Evolutionary conservation across 352 stramenopile genomes (phyloP).

Genomic region (Globisporangium lucens): DNA sequence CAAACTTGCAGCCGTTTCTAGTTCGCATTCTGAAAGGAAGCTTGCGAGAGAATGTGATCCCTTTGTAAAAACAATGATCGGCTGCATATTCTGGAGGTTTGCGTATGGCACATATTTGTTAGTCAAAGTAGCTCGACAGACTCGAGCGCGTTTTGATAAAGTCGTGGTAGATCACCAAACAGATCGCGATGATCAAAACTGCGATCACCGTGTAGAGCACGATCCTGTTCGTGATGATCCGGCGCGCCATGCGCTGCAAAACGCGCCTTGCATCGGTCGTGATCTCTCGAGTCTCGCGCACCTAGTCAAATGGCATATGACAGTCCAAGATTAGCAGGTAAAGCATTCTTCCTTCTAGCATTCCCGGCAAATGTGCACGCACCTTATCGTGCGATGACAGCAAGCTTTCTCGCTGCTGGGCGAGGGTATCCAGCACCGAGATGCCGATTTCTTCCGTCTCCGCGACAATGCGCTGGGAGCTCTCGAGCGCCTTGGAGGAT

Average conservation of each 20-base stretch:
- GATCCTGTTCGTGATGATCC: conserved; percentile 76
- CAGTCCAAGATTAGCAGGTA: conserved; percentile 3
- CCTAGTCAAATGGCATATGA: conserved; percentile 23
- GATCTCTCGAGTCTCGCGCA: conserved; percentile 69
- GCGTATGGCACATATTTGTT: background rate
- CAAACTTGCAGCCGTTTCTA: too few relatives aligned
- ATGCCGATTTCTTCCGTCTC: conserved; percentile 74
- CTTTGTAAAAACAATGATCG: background rate
- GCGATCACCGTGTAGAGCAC: conserved; percentile 78
- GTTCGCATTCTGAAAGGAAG: background rate
- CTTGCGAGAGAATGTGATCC: background rate
- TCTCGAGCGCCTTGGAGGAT: conserved; percentile 57
- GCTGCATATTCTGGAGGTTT: background rate
- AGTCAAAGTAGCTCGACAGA: conserved; percentile 11
- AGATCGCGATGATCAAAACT: conserved; percentile 63
- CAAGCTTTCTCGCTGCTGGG: conserved; percentile 66
- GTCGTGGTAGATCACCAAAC: conserved; percentile 72
- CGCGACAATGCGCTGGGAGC: conserved; percentile 59
- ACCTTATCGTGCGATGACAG: conserved; percentile 72
- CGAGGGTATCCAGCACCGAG: conserved; percentile 63
- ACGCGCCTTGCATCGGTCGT: conserved; percentile 64
- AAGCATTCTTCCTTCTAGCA: background rate
- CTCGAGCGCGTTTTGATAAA: conserved; percentile 46
- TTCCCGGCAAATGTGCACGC: background rate
- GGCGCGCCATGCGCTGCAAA: conserved; percentile 71